phyloP scores from a whole-genome alignment of 116 monocot genomes.

The Trichopus zeylanicus region DNA sequence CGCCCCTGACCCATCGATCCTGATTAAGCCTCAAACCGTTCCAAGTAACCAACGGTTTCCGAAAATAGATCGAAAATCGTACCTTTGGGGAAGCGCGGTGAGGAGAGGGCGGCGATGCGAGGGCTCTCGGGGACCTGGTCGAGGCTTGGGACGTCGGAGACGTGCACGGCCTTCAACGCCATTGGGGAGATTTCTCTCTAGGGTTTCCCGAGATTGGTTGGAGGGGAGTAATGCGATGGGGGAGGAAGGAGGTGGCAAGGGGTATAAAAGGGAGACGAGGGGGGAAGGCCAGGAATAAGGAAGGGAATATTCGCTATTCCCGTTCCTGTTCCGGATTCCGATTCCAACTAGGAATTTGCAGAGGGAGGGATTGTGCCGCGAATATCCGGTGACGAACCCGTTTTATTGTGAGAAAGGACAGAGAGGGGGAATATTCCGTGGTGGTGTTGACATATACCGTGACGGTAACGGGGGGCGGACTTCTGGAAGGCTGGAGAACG shows the following conservation, averaged over 20 bases:
- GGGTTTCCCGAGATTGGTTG: background rate
- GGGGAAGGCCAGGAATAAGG: too few relatives aligned
- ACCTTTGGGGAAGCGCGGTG: conserved; percentile 22
- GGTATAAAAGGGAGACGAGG: too few relatives aligned
- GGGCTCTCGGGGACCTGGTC: conserved; percentile 35
- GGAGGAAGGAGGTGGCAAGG: background rate
- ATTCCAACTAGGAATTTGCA: too few relatives aligned
- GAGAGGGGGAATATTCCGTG: background rate
- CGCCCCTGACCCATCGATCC: background rate
- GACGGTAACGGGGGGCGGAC: too few relatives aligned
- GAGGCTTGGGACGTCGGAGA: conserved; percentile 48
- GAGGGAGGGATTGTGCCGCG: conserved; percentile 1
- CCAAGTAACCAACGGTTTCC: too few relatives aligned
- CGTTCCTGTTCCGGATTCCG: too few relatives aligned
- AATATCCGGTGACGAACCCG: background rate
- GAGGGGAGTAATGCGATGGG: background rate
- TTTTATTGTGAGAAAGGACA: background rate
- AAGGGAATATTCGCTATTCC: too few relatives aligned
- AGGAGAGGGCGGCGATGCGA: conserved; percentile 12
- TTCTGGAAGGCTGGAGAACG: too few relatives aligned
- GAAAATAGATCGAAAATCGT: background rate
- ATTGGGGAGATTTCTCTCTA: conserved; percentile 9
- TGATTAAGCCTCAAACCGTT: too few relatives aligned
- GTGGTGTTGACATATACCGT: too few relatives aligned
- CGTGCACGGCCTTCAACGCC: conserved; percentile 68